Evolutionary conservation across 1,284 basidiomycete genomes (phyloP).

Genomic region (Tausonia pullulans): DNA sequence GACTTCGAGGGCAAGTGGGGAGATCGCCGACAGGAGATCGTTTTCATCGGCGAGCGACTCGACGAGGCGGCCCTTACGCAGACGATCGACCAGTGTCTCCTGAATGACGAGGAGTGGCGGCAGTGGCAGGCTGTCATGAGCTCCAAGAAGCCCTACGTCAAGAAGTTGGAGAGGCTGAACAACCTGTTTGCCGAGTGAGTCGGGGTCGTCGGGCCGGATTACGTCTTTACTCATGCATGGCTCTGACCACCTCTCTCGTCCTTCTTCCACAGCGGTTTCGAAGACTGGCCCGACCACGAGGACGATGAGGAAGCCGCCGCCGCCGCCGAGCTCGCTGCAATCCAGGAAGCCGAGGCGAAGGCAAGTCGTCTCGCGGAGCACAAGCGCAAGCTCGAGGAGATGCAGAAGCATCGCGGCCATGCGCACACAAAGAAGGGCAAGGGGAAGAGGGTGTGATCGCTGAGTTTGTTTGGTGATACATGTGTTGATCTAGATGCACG

Average conservation of each 20-base stretch:
- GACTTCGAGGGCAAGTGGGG: slow-evolving; percentile 39
- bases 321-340: background rate
- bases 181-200: slow-evolving; percentile 32
- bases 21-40: slow-evolving; percentile 38
- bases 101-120: slow-evolving; percentile 36
- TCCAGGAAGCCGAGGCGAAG: background rate
- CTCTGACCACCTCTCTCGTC: background rate
- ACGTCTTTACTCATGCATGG: background rate
- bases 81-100: slow-evolving; percentile 32
- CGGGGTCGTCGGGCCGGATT: background rate
- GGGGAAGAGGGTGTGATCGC: background rate
- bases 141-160: slow-evolving; percentile 22
- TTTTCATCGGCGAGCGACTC: slow-evolving; percentile 26
- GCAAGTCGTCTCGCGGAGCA: background rate
- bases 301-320: slow-evolving; percentile 24
- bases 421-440: background rate
- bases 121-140: slow-evolving; percentile 35
- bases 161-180: slow-evolving; percentile 28
- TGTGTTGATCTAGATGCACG: too few species aligned
- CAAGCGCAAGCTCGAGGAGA: background rate
- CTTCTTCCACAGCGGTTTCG: slow-evolving; percentile 25
- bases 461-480: too few species aligned
- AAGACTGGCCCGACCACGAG: slow-evolving; percentile 31
- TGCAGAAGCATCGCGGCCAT: background rate
- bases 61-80: slow-evolving; percentile 28